Conservation (phyloP, 257 asterid species). For the Salvia splendens region DNA sequence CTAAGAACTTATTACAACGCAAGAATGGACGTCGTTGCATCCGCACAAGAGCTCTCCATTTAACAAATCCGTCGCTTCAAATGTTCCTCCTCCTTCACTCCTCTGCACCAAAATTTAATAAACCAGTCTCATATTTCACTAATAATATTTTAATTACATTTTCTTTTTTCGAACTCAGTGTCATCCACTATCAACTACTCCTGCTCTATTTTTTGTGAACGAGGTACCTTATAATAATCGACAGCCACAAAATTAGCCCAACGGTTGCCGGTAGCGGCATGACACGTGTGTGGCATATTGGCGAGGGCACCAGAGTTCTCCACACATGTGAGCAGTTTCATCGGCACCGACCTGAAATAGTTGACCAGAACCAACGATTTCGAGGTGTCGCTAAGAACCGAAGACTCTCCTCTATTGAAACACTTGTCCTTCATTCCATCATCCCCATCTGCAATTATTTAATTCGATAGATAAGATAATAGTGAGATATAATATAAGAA, state of each 20-base stretch:
- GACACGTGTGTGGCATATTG: constrained; percentile 64
- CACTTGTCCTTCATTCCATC: constrained; percentile 72
- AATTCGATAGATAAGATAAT: too few species aligned
- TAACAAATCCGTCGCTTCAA: constrained; percentile 56
- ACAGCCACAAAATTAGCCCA: constrained; percentile 86
- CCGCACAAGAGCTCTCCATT: constrained; percentile 78
- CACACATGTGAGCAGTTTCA: constrained; percentile 57
- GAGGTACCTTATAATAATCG: constrained; percentile 88
- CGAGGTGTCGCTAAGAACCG: constrained; percentile 54
- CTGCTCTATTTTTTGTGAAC: too few species aligned
- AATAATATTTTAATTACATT: too few species aligned
- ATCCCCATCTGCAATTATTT: constrained; percentile 59
- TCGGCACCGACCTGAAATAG: constrained; percentile 59
- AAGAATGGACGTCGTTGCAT: constrained; percentile 63
- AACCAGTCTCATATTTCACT: too few species aligned
- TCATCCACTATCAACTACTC: too few species aligned
- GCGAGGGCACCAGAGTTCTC: constrained; percentile 62
- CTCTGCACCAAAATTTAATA: constrained; percentile 47
- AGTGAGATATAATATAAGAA: too few species aligned
- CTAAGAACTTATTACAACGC: constrained; percentile 48
- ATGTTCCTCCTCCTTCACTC: constrained; percentile 85
- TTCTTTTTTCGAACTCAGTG: too few species aligned
- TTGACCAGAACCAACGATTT: constrained; percentile 71
- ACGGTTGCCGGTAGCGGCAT: constrained; percentile 58
- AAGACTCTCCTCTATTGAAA: constrained; percentile 65